These are phyloP conservation scores for Pythium brachiatum DNA, from an alignment of 352 stramenopile species.

Conservation along the genomic window DNA sequence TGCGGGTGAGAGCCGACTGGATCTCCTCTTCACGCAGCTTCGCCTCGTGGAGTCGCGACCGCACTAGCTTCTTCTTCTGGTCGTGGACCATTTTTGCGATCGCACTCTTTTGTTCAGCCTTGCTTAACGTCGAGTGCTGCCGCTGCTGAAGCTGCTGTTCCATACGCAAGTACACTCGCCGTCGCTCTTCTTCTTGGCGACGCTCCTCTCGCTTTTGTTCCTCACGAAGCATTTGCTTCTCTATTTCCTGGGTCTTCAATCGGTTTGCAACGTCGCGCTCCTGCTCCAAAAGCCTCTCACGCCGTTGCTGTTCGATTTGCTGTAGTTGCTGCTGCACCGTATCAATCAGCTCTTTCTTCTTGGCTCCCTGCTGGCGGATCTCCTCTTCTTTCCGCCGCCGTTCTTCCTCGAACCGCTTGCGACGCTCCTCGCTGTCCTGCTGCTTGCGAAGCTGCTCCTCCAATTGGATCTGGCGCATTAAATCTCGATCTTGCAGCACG, in stretches of 20 bases:
- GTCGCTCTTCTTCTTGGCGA: constrained; percentile 48
- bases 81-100: constrained; percentile 50
- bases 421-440: constrained; percentile 52
- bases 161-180: constrained; percentile 60
- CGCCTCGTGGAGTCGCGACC: constrained; percentile 56
- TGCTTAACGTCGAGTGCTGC: constrained; percentile 37
- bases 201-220: constrained; percentile 49
- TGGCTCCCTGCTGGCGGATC: constrained; percentile 36
- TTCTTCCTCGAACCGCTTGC: constrained; percentile 32
- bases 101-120: constrained; percentile 52
- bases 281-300: constrained; percentile 44
- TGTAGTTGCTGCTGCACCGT: constrained; percentile 57
- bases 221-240: constrained; percentile 52
- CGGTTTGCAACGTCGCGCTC: constrained; percentile 43
- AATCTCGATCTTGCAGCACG: constrained; percentile 61
- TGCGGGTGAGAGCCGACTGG: constrained; percentile 47
- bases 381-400: constrained; percentile 41
- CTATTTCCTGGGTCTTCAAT: constrained; percentile 39
- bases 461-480: constrained; percentile 42
- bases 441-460: constrained; percentile 60
- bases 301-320: constrained; percentile 49
- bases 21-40: constrained; percentile 82
- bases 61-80: constrained; percentile 48
- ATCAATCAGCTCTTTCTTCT: constrained; percentile 66
- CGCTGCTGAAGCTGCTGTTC: constrained; percentile 46